A percentile compares a stretch with the other conserved stretches of the same genome.
These are phyloP conservation scores for Chlorella vulgaris DNA, from an alignment of 139 green algal genomes.

Conservation along the genomic window DNA sequence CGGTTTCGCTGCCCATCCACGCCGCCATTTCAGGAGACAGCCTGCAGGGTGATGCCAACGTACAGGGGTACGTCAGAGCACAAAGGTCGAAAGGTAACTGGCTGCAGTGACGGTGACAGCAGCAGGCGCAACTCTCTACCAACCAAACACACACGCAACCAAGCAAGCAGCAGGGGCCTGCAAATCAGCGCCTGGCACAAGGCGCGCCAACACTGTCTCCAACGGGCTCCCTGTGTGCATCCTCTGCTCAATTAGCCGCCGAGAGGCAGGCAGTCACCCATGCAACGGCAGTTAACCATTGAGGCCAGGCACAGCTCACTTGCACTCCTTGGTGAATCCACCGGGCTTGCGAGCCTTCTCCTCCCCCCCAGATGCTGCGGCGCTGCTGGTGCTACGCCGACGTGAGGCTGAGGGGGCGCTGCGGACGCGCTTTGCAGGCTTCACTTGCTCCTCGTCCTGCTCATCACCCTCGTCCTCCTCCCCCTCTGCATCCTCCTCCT, in stretches of 20 bases:
- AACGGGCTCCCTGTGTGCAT: too few species aligned
- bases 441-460: neutral
- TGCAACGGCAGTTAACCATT: neutral
- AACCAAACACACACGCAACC: too few species aligned
- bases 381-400: neutral
- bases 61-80: neutral
- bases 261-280: neutral
- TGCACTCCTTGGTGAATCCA: slow-evolving; percentile 58
- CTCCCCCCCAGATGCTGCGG: neutral
- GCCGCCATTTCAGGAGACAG: slow-evolving; percentile 53
- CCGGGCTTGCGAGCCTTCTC: slow-evolving; percentile 7
- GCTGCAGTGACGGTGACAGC: too few species aligned
- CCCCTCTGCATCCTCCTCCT: slow-evolving; percentile 1
- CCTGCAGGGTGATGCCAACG: neutral
- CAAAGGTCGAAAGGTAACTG: neutral
- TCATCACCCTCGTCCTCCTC: slow-evolving; percentile 34
- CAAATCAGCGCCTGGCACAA: too few species aligned
- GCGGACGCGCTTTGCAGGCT: neutral
- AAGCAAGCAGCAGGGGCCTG: too few species aligned
- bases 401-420: neutral
- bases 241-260: too few species aligned
- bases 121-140: too few species aligned
- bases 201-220: too few species aligned
- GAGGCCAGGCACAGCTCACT: neutral
- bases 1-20: slow-evolving; percentile 45